Evolutionary conservation across 495 filamentous ascomycete species (phyloP).

Genomic region (Cercophora newfieldiana): DNA sequence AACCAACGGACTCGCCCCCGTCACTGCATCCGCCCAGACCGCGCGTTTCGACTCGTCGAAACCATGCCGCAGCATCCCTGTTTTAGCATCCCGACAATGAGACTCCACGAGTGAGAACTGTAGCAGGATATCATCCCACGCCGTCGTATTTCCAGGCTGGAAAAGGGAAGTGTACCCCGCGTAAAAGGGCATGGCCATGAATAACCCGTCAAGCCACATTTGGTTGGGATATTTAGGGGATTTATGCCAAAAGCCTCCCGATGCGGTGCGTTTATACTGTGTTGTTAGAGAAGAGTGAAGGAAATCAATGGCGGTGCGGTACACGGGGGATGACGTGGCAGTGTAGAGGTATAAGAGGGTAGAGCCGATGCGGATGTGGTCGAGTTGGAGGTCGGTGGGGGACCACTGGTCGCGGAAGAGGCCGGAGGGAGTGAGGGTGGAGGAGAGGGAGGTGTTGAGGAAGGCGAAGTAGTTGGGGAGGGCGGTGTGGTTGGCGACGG

Average conservation of each 20-base stretch:
- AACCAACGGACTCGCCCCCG: slow-evolving; percentile 55
- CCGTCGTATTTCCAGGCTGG: slow-evolving; percentile 37
- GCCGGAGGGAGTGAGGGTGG: slow-evolving; percentile 39
- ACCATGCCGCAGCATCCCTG: slow-evolving; percentile 56
- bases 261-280: slow-evolving; percentile 47
- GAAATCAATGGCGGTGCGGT: slow-evolving; percentile 43
- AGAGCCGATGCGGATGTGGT: slow-evolving; percentile 52
- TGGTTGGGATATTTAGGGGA: slow-evolving; percentile 51
- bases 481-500: slow-evolving; percentile 30
- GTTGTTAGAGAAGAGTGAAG: slow-evolving; percentile 47
- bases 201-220: slow-evolving; percentile 61
- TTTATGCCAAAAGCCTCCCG: slow-evolving; percentile 58
- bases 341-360: slow-evolving; percentile 49
- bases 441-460: slow-evolving; percentile 38
- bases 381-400: slow-evolving; percentile 46
- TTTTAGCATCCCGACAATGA: slow-evolving; percentile 50
- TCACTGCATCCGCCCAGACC: slow-evolving; percentile 56
- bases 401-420: slow-evolving; percentile 40
- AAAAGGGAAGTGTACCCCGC: slow-evolving; percentile 48
- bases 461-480: slow-evolving; percentile 12
- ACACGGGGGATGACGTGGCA: slow-evolving; percentile 31
- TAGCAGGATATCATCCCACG: slow-evolving; percentile 48
- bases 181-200: slow-evolving; percentile 54
- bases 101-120: slow-evolving; percentile 54
- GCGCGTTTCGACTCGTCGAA: slow-evolving; percentile 57